Percentiles rank a stretch among this genome's conserved stretches.
phyloP scores from a whole-genome alignment of 2,329 filamentous ascomycete species.

The Chaetomium strumarium region DNA sequence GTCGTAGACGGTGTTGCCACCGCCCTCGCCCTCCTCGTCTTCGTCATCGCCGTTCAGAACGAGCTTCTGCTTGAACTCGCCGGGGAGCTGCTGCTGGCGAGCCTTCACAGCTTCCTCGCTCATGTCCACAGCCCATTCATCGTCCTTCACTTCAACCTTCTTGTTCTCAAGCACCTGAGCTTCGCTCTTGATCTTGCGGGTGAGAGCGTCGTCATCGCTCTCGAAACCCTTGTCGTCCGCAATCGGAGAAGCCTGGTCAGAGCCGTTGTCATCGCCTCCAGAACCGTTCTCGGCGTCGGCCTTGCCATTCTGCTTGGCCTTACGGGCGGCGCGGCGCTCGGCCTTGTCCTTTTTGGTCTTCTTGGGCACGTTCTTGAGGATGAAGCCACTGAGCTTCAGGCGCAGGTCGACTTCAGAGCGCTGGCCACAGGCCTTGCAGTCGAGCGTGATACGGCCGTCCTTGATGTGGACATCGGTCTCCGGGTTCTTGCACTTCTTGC shows the following conservation, averaged over 20 bases:
- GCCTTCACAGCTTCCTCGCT: conserved; percentile 93
- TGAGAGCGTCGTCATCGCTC: conserved; percentile 74
- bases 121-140: conserved; percentile 95
- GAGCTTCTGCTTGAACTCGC: conserved; percentile 88
- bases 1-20: conserved; percentile 74
- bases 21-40: conserved; percentile 73
- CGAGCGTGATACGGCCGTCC: conserved; percentile 82
- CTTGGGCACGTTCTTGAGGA: conserved; percentile 87
- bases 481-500: conserved; percentile 99
- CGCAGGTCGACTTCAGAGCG: conserved; percentile 86
- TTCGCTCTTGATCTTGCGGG: conserved; percentile 70
- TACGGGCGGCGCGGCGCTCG: conserved; percentile 82
- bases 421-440: conserved; percentile 98
- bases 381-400: conserved; percentile 94
- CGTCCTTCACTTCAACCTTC: conserved; percentile 60
- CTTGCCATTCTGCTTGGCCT: conserved; percentile 72
- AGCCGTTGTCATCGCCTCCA: conserved; percentile 50
- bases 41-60: conserved; percentile 71
- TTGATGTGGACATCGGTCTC: conserved; percentile 96
- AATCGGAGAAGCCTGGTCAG: conserved; percentile 31
- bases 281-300: conserved; percentile 52
- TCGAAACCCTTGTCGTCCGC: conserved; percentile 51
- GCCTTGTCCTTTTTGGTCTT: conserved; percentile 98
- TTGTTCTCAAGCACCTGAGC: conserved; percentile 43
- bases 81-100: conserved; percentile 86